Conservation (phyloP, 2,329 filamentous ascomycete genomes). For the Chrysoporthe puriensis region DNA sequence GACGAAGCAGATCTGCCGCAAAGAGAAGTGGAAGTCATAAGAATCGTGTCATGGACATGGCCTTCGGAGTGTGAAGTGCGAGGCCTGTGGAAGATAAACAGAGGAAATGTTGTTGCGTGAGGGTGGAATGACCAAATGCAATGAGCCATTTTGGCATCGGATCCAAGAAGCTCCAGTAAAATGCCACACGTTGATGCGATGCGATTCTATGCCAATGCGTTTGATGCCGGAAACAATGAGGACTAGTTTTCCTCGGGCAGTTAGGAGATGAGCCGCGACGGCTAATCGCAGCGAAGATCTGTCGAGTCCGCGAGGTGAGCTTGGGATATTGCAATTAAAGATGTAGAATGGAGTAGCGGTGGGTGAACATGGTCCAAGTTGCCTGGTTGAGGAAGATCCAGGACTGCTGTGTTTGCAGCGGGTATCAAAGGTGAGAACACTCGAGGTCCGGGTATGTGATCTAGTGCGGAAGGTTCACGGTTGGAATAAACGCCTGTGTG, state of each 20-base stretch:
- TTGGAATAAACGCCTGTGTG: no score
- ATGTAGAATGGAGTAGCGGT: conserved; percentile 24
- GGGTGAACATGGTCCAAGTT: conserved; percentile 13
- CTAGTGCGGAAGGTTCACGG: background rate
- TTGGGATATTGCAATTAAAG: conserved; percentile 27
- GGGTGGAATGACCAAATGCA: conserved; percentile 25
- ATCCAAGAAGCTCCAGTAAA: conserved; percentile 35
- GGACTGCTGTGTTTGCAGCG: conserved; percentile 20
- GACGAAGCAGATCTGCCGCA: conserved; percentile 15
- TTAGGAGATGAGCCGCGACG: conserved; percentile 18
- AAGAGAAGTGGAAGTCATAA: conserved; percentile 12
- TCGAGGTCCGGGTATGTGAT: background rate
- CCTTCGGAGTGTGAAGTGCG: conserved; percentile 10
- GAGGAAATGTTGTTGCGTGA: conserved; percentile 20
- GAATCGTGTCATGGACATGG: conserved; percentile 12
- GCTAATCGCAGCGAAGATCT: conserved; percentile 16
- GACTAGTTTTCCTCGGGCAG: conserved; percentile 25
- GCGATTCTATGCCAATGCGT: conserved; percentile 37
- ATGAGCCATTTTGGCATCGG: conserved; percentile 28
- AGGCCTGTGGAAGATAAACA: conserved; percentile 15
- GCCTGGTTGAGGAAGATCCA: background rate
- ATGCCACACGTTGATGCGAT: conserved; percentile 32
- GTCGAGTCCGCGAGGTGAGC: conserved; percentile 22
- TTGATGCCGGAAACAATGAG: conserved; percentile 34
- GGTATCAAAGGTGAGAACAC: conserved; percentile 14